A percentile compares a stretch with the other conserved stretches of the same genome.
Evolutionary conservation across 2,329 filamentous ascomycete genomes (phyloP).

Genomic region (Emydomyces testavorans): DNA sequence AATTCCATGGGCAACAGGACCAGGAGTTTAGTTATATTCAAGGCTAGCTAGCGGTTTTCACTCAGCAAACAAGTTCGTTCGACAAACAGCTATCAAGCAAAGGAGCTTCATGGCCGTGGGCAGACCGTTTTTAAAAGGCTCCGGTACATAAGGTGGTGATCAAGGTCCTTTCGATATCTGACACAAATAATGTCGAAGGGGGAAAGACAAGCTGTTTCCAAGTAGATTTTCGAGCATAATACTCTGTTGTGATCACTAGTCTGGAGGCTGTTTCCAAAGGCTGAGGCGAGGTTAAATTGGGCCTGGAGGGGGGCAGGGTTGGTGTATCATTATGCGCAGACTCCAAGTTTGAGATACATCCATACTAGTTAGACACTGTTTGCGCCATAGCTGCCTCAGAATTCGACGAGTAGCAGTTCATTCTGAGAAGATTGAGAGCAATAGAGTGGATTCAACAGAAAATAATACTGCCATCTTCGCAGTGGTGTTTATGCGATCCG

Average conservation of each 20-base stretch:
- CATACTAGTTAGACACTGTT: too few species aligned
- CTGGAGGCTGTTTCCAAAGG: too few species aligned
- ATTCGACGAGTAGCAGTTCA: too few species aligned
- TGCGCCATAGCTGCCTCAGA: neutral
- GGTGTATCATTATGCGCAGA: constrained; percentile 6
- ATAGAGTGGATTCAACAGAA: too few species aligned
- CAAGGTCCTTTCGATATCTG: neutral
- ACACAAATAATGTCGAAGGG: neutral
- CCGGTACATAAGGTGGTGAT: neutral
- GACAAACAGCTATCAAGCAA: too few species aligned
- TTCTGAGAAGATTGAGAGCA: too few species aligned
- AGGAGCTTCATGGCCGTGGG: too few species aligned
- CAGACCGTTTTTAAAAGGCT: neutral
- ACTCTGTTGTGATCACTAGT: neutral
- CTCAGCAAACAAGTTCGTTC: too few species aligned
- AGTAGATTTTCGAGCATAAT: neutral
- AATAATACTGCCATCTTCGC: neutral
- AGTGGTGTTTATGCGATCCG: neutral
- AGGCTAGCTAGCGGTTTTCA: too few species aligned
- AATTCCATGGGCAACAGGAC: constrained; percentile 10
- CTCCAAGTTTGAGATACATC: neutral
- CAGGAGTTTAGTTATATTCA: neutral
- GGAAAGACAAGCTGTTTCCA: neutral
- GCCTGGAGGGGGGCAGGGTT: neutral
- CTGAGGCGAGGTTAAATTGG: neutral